Conservation (phyloP, 2,329 filamentous ascomycete genomes). For the Aspergillus vadensis region DNA sequence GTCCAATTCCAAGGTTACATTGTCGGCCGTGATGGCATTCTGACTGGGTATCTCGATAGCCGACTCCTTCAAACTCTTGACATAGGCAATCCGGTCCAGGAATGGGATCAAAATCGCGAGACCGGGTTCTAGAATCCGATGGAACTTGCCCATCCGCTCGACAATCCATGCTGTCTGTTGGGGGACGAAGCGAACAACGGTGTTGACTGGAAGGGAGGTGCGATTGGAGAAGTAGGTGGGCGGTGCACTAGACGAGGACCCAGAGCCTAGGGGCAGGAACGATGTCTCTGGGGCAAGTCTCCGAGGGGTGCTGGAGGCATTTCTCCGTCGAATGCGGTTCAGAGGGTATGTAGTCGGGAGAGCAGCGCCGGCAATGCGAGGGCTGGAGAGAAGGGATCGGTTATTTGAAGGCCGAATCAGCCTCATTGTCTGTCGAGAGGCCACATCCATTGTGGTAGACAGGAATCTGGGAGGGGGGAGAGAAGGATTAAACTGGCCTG, state of each 20-base stretch:
- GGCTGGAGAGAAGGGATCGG: constrained; percentile 25
- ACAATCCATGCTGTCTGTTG: constrained; percentile 99
- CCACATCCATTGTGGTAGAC: constrained; percentile 38
- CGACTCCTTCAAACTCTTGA: constrained; percentile 94
- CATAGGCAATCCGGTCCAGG: constrained; percentile 94
- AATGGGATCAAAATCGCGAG: constrained; percentile 86
- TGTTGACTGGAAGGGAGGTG: constrained; percentile 79
- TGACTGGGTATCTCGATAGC: constrained; percentile 97
- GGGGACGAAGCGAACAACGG: constrained; percentile 93
- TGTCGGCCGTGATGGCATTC: constrained; percentile 97
- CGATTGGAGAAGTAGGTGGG: constrained; percentile 76
- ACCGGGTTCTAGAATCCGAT: constrained; percentile 87
- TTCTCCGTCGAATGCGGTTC: constrained; percentile 30
- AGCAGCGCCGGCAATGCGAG: constrained; percentile 24
- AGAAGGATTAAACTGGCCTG: constrained; percentile 3
- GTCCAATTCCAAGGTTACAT: constrained; percentile 94
- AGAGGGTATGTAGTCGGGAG: constrained; percentile 24
- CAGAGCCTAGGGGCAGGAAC: constrained; percentile 32
- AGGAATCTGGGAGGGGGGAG: neutral
- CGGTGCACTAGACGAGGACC: constrained; percentile 33
- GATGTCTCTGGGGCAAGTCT: constrained; percentile 36
- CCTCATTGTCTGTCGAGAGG: constrained; percentile 38
- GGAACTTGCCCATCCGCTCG: constrained; percentile 98
- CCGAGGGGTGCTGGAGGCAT: constrained; percentile 34
- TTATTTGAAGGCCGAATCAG: constrained; percentile 33